These are phyloP conservation scores for Globisporangium uncinulatum DNA, from an alignment of 352 stramenopile species.

Conservation along the genomic window DNA sequence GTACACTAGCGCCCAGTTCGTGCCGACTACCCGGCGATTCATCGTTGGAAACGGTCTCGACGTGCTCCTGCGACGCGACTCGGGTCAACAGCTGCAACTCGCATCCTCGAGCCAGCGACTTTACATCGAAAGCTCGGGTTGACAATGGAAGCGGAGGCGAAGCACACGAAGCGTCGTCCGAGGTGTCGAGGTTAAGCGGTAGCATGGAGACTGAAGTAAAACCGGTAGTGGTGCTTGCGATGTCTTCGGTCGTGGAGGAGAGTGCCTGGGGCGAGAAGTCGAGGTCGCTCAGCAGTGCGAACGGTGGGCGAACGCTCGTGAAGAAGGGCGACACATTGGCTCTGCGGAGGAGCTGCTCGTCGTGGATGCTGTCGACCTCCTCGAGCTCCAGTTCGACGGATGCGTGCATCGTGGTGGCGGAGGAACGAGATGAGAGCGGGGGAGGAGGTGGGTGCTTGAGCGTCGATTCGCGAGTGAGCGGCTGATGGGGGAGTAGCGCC, in stretches of 20 bases:
- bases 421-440: neutral
- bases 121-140: neutral
- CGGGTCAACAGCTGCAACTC: conserved; percentile 2
- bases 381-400: conserved; percentile 34
- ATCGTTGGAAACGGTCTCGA: neutral
- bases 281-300: conserved; percentile 24
- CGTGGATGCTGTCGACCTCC: conserved; percentile 21
- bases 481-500: neutral
- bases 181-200: conserved; percentile 2
- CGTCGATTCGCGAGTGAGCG: conserved; percentile 2
- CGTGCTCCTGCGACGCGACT: neutral
- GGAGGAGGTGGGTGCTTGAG: neutral
- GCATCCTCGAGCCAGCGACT: no score
- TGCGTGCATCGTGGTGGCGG: conserved; percentile 8
- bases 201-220: neutral
- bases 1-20: no score
- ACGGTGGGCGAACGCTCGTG: conserved; percentile 17
- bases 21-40: neutral
- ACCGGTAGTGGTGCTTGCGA: neutral
- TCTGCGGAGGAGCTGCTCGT: conserved; percentile 22
- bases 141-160: neutral
- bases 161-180: neutral
- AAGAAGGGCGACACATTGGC: conserved; percentile 36
- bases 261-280: conserved; percentile 26
- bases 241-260: neutral